Base-by-base conservation (phyloP, 306 rosid genomes). In the Ochetophila trinervis region DNA sequence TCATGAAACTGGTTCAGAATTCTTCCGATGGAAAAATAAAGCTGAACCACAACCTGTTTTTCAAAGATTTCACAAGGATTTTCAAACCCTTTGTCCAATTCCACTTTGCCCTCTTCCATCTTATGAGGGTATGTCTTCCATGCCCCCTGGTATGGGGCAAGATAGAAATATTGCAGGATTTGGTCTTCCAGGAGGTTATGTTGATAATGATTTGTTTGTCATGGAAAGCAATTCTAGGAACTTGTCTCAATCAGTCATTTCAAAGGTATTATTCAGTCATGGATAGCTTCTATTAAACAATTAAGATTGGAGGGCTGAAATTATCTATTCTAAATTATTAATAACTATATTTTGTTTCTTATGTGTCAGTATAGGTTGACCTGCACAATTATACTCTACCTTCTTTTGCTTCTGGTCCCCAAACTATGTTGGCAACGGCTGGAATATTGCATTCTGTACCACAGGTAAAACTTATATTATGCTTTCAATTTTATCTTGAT, bases 91-190 rank as follows among this genome's bases (percentile, higher is more conserved):
- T 67, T 60, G 63, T 74, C 57, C 63, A 21, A 59, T 60, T 45
- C 58, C 50, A 37, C 63, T 30, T 37, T 42, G 78, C 53, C 57
- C 73, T 42, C 50, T 59, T 66, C 78, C 59, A 53, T 24, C 63
- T 53, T 74, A 24, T 30, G 73, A 66, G 63, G 63, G 68, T 34
- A 51, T 60, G 49, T 15, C 73, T 66, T 53, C 78, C 18, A 27
- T 65, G 21, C 32, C 55, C 60, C 62, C 62, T 74, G 61, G 19
- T 34, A 34, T 65, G 54, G 77, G 53, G 47, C 53, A 60, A 30
- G 42, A 32, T 10, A 44, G 51, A 49, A 50, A 4, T 11, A 55
- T 47, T 23, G 55, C 54, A 54, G 48, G 65, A 5, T 63, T 63
- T 17, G 68, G 68, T 48, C 12, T 55, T 1, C 61, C 20, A 14